Conservation (phyloP, 495 filamentous ascomycete genomes). For the Xylaria palmicola region DNA sequence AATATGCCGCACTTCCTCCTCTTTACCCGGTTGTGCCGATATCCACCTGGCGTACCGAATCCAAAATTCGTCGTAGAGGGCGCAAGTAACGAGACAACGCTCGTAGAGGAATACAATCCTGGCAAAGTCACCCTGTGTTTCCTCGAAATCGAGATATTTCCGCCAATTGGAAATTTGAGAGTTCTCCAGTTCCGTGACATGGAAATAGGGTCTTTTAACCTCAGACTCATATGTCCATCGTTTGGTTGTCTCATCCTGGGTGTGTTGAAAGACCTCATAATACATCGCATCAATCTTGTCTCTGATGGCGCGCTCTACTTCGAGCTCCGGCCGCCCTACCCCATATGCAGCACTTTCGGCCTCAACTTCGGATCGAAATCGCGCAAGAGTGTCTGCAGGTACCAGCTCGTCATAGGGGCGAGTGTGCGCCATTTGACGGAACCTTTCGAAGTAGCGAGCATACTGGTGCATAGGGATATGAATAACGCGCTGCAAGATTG, state of each 20-base stretch:
- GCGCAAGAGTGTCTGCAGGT: conserved; percentile 62
- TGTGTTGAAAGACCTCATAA: conserved; percentile 76
- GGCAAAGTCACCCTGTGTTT: conserved; percentile 73
- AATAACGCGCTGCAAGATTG: conserved; percentile 79
- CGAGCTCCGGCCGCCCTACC: conserved; percentile 59
- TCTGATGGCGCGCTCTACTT: conserved; percentile 81
- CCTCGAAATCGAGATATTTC: conserved; percentile 96
- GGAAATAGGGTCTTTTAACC: conserved; percentile 96
- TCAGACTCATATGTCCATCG: conserved; percentile 94
- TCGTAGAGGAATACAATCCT: conserved; percentile 87
- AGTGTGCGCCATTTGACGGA: conserved; percentile 71
- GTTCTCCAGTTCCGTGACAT: conserved; percentile 89
- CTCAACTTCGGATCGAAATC: conserved; percentile 70
- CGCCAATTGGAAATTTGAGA: conserved; percentile 88
- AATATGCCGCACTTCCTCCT: conserved; percentile 90
- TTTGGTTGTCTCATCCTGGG: conserved; percentile 86
- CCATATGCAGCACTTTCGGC: conserved; percentile 47
- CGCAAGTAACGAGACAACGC: conserved; percentile 86
- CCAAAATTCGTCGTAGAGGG: conserved; percentile 98
- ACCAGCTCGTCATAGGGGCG: conserved; percentile 74
- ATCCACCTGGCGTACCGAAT: conserved; percentile 97
- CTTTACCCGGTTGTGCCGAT: conserved; percentile 73
- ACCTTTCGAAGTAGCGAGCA: conserved; percentile 90
- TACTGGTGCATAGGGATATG: conserved; percentile 97
- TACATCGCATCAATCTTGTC: conserved; percentile 76